Base-by-base conservation (phyloP, 768 basidiomycete genomes). In the Lentinula boryana region DNA sequence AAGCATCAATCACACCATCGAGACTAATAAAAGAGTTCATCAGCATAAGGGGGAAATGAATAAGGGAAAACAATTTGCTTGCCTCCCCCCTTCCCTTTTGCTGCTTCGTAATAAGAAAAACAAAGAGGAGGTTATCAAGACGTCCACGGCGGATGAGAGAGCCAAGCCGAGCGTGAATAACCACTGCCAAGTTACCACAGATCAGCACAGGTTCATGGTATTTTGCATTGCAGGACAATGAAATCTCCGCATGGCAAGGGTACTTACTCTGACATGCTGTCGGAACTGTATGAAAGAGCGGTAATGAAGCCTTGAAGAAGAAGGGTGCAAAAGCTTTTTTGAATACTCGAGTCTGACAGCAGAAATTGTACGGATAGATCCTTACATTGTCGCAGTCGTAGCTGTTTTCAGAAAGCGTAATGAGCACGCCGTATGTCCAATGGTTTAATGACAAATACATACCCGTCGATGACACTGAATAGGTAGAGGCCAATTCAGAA, bases 131-230 rank as follows among this genome's bases (percentile, higher is more conserved):
- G 82, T 79, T 56, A 84, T 76, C n/a, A 83, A 40, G 38, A 84
- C 68, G 60, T 84, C 83, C 1, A 82, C 75, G 6, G 70, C 67
- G 1, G 79, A 76, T 1, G 82, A 84, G 38, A 84, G 70, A 0
- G 79, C 76, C 7, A 84, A 71, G 3, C 83, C 83, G 13, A 78
- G 72, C 5, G 82, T 84, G 63, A 83, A 82, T 23, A 82, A 67
- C 82, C 82, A 84, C 82, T 84, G 58, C 41, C 13, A 35, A 33
- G 23, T 10, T 12, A 48, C 5, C 9, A 35, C 5, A 13, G 12
- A 12, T 52, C 33, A 54, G 53, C 33, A 32, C 16, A 38, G 6
- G 6, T 6, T 18, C 13, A 6, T 1, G 21, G 32, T 16, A 21
- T n/a, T n/a, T n/a, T n/a, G n/a, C n/a, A n/a, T 5, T 43, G 9